Evolutionary conservation across 345 rosid species (phyloP).

Genomic region (Corchorus capsularis): DNA sequence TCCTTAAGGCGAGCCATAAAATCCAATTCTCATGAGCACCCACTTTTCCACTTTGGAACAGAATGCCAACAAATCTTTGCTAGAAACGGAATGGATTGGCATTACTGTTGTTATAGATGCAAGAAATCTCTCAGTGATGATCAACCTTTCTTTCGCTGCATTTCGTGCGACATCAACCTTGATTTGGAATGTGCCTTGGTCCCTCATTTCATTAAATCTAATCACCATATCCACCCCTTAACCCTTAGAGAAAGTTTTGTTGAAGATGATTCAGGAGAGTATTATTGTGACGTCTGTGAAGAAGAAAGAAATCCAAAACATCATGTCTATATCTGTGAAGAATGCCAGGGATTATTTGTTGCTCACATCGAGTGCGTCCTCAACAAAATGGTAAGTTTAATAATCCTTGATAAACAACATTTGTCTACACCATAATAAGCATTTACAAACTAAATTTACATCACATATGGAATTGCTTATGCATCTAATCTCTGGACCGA

Average conservation of each 20-base stretch:
- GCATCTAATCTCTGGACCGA: no score
- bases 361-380: no score
- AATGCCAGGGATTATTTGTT: not conserved
- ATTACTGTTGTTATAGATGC: not conserved
- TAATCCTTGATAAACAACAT: no score
- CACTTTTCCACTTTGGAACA: not conserved
- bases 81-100: not conserved
- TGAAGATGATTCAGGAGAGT: not conserved
- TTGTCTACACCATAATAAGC: no score
- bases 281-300: no score
- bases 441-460: no score
- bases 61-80: not conserved
- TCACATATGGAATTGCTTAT: no score
- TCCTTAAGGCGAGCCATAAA: not conserved
- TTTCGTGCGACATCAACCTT: constrained; percentile 5
- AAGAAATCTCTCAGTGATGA: not conserved
- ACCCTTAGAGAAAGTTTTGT: not conserved
- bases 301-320: not conserved
- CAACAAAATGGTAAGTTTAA: no score
- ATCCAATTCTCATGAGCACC: constrained; percentile 22
- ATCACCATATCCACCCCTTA: not conserved
- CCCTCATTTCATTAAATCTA: not conserved
- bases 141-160: not conserved
- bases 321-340: not conserved
- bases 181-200: constrained; percentile 16